Base-by-base conservation (phyloP, 345 rosid genomes). In the Alliaria petiolata region DNA sequence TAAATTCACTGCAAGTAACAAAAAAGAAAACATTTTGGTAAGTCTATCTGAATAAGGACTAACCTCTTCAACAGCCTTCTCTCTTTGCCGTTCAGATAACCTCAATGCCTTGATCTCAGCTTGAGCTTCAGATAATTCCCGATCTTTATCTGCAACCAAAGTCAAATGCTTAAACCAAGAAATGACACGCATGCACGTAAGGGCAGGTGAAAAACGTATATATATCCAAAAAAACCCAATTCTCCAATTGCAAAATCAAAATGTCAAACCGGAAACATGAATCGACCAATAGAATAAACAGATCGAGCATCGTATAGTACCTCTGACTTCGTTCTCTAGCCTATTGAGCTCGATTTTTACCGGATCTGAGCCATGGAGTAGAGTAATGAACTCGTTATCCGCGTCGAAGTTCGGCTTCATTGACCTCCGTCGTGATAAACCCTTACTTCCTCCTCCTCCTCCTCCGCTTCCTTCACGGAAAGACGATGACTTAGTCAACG, bases 31-130 rank as follows among this genome's bases (percentile, higher is more conserved):
- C 14, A 33, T 5, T 52, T 16, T 16, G 38, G 53, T 44, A 43
- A 42, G 4, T 6, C 33, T 7, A 44, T 16, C 53, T 14, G 17
- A 28, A 10, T 5, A 5, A 59, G 19, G 60, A 45, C 39, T 62
- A 55, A 95, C 98, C 99, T 95, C 99, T 74, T 95, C 99, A 26
- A 91, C 98, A n/a, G 99, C 99, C 75, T 95, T 95, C 76, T 95
- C 96, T 81, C 93, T 79, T 11, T 78, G 90, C 7, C 99, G 76
- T 72, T 95, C 99, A 38, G 99, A 91, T 12, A 87, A 76, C 76
- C 81, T 88, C 80, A 91, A 82, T 0, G 97, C 99, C 75, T 81
- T 95, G 78, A 95, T 95, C 89, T 91, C 97, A 11, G 97, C 91
- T 69, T 89, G 98, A 3, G 99, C 85, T 79, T 91, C 98, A 46